Evolutionary conservation across 202 grass and related monocot genomes (phyloP).

Genomic region (Schoenoplectus triqueter): DNA sequence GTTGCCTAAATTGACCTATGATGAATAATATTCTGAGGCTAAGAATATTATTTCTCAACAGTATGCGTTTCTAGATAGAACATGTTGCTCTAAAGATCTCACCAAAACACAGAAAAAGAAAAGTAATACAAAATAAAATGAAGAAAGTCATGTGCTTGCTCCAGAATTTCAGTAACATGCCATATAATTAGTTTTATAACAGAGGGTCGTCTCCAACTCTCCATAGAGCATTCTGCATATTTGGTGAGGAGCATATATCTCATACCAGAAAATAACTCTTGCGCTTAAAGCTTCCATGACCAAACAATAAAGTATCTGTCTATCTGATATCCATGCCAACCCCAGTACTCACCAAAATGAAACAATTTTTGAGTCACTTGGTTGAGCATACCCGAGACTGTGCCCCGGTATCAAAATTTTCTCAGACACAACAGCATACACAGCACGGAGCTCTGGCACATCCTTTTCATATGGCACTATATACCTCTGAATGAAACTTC

Average conservation of each 20-base stretch:
- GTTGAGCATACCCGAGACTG: conserved; percentile 37
- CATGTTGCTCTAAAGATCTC: background rate
- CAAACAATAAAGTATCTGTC: background rate
- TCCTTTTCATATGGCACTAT: conserved; percentile 24
- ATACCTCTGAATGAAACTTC: conserved; percentile 27
- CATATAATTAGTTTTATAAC: background rate
- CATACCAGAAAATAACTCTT: background rate
- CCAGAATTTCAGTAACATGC: background rate
- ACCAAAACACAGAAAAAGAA: conserved; percentile 8
- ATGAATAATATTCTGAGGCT: too few relatives aligned
- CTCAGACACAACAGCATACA: background rate
- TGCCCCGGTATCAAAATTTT: conserved; percentile 15
- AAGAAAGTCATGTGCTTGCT: background rate
- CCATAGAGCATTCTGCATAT: background rate
- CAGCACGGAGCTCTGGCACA: conserved; percentile 18
- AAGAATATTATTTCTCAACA: too few relatives aligned
- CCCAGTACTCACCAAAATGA: conserved; percentile 22
- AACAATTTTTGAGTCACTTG: background rate
- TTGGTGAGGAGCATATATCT: conserved; percentile 5
- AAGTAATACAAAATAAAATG: background rate
- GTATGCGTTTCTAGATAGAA: background rate
- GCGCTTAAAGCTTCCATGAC: too few relatives aligned
- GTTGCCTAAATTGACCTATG: too few relatives aligned
- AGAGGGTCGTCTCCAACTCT: background rate
- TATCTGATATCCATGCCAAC: background rate